A percentile compares a stretch with the other conserved stretches of the same genome.
These are phyloP conservation scores for Leptomonas seymouri DNA, from an alignment of 208 protist species.

Conservation along the genomic window DNA sequence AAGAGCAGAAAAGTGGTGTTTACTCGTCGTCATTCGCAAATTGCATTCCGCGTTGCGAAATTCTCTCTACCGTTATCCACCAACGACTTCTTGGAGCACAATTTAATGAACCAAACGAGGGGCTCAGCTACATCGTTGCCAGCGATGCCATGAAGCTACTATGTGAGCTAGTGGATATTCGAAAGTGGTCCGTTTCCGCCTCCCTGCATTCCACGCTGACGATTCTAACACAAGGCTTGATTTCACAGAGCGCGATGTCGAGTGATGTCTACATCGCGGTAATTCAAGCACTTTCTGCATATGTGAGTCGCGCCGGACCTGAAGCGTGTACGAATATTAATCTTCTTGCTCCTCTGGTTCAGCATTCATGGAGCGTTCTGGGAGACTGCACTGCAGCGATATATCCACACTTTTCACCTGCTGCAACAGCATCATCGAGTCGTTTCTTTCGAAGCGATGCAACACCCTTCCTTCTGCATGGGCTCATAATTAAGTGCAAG, in stretches of 20 bases:
- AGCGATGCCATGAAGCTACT: conserved; percentile 21
- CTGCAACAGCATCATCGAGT: background rate
- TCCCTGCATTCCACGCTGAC: conserved; percentile 1
- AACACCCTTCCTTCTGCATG: background rate
- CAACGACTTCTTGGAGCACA: background rate
- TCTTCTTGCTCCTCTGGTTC: conserved; percentile 10
- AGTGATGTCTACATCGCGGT: conserved; percentile 26
- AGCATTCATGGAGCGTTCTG: conserved; percentile 25
- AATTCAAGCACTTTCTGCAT: conserved; percentile 14
- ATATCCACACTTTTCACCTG: background rate
- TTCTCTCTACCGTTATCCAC: background rate
- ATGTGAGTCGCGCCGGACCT: background rate
- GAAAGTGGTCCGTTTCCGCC: background rate
- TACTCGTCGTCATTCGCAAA: background rate
- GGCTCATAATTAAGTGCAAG: conserved; percentile 14
- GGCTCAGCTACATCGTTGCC: background rate
- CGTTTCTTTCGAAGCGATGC: conserved; percentile 29
- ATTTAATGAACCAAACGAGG: background rate
- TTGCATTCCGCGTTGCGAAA: background rate
- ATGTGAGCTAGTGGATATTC: background rate
- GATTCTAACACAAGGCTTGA: conserved; percentile 10
- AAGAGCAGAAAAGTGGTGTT: background rate
- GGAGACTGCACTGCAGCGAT: conserved; percentile 2
- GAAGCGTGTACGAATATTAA: background rate
- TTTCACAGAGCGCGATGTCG: conserved; percentile 5